Percentiles rank a stretch among this genome's conserved stretches.
These are phyloP conservation scores for Camellia sinensis DNA, from an alignment of 148 eudicot genomes.

Conservation along the genomic window DNA sequence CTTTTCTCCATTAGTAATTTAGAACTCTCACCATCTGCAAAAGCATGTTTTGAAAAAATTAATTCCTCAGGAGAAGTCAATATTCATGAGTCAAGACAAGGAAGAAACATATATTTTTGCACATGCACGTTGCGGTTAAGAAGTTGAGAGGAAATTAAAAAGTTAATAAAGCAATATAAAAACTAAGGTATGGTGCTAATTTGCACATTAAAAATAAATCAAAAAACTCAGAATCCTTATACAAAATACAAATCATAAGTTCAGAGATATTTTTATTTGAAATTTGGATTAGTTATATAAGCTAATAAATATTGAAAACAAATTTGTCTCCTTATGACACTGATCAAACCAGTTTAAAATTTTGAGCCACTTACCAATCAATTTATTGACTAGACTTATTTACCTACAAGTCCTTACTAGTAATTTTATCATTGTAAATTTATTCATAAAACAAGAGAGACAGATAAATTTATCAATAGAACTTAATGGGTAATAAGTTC, in stretches of 20 bases:
- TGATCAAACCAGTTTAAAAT: background rate
- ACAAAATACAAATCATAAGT: background rate
- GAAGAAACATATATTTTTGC: background rate
- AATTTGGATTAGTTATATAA: background rate
- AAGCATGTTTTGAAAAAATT: background rate
- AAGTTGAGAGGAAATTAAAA: background rate
- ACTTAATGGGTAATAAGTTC: too few species aligned
- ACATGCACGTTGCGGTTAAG: background rate
- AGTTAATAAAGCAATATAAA: background rate
- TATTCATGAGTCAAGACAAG: background rate
- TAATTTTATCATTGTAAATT: too few species aligned
- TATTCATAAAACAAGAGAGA: too few species aligned
- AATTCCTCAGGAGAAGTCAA: background rate
- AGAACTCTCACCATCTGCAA: conserved; percentile 50
- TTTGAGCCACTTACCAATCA: background rate
- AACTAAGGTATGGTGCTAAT: background rate
- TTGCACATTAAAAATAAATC: too few species aligned
- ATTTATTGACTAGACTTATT: too few species aligned
- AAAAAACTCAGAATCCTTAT: background rate
- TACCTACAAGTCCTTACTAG: too few species aligned
- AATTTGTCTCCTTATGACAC: background rate
- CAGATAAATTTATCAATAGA: too few species aligned
- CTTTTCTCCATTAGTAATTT: conserved; percentile 47
- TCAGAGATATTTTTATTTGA: background rate
- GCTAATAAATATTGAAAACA: background rate